Evolutionary conservation across 78 protist genomes (phyloP).

Genomic region (Thecamonas trahens): DNA sequence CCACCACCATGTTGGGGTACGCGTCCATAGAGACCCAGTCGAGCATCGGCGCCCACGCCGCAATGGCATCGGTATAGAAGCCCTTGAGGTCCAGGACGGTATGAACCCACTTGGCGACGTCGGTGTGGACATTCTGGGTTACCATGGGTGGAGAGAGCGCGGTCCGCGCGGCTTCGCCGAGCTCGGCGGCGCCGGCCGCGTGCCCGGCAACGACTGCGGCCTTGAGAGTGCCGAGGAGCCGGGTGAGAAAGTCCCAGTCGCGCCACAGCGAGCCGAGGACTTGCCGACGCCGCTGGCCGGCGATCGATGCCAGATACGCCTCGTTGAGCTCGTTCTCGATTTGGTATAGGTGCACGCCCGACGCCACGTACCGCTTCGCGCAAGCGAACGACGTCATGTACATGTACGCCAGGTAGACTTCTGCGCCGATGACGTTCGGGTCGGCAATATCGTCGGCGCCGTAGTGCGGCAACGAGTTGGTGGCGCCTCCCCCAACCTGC

Average conservation of each 20-base stretch:
- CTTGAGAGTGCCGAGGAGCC: background rate
- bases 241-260: background rate
- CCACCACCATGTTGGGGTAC: background rate
- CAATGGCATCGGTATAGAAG: background rate
- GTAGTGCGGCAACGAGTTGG: no score
- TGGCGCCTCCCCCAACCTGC: no score
- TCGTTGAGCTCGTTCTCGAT: slow-evolving; percentile 1
- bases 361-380: background rate
- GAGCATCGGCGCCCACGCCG: background rate
- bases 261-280: background rate
- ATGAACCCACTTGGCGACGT: background rate
- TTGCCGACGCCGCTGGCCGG: background rate
- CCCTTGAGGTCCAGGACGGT: background rate
- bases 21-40: background rate
- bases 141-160: no score
- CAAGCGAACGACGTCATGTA: background rate
- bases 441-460: no score
- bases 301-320: background rate
- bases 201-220: no score
- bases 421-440: background rate
- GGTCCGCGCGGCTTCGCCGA: background rate
- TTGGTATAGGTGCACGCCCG: background rate
- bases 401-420: background rate
- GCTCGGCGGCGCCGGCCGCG: no score
- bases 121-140: background rate